Evolutionary conservation across 148 eudicot genomes (phyloP).

Genomic region (Limonium bicolor): DNA sequence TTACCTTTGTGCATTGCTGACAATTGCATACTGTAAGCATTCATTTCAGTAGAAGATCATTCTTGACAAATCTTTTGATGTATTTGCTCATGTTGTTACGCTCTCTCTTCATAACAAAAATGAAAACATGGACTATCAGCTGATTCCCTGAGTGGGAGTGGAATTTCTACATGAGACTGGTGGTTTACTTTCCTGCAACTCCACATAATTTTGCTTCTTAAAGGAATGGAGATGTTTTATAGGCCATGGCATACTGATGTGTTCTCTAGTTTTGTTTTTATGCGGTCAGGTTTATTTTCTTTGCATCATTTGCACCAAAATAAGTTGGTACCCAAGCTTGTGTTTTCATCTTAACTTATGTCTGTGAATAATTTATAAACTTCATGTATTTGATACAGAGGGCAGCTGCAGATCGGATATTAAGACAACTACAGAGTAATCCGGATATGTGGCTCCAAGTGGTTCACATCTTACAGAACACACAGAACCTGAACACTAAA

Average conservation of each 20-base stretch:
- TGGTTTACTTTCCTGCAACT: too few species aligned
- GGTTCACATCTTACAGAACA: constrained; percentile 81
- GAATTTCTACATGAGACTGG: too few species aligned
- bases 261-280: neutral
- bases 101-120: too few species aligned
- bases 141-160: too few species aligned
- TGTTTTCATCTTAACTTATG: neutral
- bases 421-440: constrained; percentile 85
- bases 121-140: too few species aligned
- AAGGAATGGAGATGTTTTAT: too few species aligned
- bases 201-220: too few species aligned
- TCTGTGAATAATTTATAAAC: neutral
- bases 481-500: constrained; percentile 77
- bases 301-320: neutral
- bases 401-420: constrained; percentile 82
- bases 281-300: neutral
- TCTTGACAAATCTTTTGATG: too few species aligned
- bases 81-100: too few species aligned
- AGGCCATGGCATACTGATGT: neutral
- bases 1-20: too few species aligned
- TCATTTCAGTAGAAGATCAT: too few species aligned
- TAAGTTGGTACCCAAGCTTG: neutral
- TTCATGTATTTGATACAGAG: constrained; percentile 34
- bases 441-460: constrained; percentile 99
- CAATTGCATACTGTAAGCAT: too few species aligned